Base-by-base conservation (phyloP, 1,284 basidiomycete species). In the Trametes pubescens region DNA sequence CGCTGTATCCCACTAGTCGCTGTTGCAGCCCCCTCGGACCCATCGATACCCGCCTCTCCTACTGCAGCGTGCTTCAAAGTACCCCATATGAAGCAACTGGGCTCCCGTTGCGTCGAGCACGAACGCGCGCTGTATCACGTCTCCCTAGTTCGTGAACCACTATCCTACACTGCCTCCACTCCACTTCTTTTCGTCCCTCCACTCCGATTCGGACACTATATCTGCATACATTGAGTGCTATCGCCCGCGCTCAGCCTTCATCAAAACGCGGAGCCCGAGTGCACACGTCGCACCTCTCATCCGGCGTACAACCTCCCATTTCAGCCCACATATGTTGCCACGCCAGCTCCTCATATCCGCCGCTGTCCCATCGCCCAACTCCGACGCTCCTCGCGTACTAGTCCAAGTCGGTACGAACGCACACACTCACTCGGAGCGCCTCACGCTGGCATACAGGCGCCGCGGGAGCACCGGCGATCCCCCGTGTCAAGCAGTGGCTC, bases 61-160 rank as follows among this genome's bases (percentile, higher is more conserved):
- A 40, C n/a, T 46, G 5, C 43, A 55, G 46, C 43, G 34, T 29
- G 34, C 29, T 40, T 55, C 40, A 46, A 40, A 55, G 53, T 18
- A 24, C 53, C 29, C 53, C 40, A 40, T 9, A 55, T 37, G 13
- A 32, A 46, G 53, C 26, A 46, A 46, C 9, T 21, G 3, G 2
- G 37, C 16, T 6, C 52, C 37, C 8, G 29, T 32, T 32, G 29
- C 29, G 3, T 29, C 38, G 7, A 16, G 18, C 37, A 16, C 37
- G 21, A 16, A 10, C 4, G n/a, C 11, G 10, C n/a, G 11, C 35
- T 8, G 13, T 24, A 21, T 8, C n/a, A 35, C 24, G 8, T 14
- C 11, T 53, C 52, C 38, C 10, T 8, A 3, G 8, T 32, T 8
- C 29, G 8, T 32, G 29, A 32, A 54, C 38, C n/a, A 34, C 3